A percentile compares a stretch with the other conserved stretches of the same genome.
These are phyloP conservation scores for Cajanus cajan DNA, from an alignment of 306 rosid species.

Conservation along the genomic window DNA sequence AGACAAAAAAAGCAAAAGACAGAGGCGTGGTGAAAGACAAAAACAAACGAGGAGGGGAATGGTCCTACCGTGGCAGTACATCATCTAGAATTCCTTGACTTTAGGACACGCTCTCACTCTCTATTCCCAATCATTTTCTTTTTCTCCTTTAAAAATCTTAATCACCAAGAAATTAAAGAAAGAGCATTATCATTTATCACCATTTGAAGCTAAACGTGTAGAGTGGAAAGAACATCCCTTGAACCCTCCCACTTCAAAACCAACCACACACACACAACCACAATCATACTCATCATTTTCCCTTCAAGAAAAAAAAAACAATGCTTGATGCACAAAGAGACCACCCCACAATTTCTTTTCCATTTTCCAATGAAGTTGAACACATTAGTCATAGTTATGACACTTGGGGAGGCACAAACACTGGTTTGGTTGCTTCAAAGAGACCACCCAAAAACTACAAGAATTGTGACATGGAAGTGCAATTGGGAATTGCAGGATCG, in stretches of 20 bases:
- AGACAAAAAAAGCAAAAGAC: background rate
- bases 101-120: conserved; percentile 4
- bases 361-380: conserved; percentile 10
- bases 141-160: conserved; percentile 30
- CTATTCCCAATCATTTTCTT: background rate
- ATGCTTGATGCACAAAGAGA: conserved; percentile 43
- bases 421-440: conserved; percentile 30
- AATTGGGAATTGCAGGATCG: background rate
- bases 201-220: background rate
- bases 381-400: background rate
- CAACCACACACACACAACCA: background rate
- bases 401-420: conserved; percentile 28
- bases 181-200: conserved; percentile 1
- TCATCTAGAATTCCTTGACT: conserved; percentile 53
- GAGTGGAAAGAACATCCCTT: conserved; percentile 29
- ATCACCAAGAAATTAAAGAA: conserved; percentile 40
- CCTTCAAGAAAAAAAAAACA: background rate
- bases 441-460: conserved; percentile 19
- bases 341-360: conserved; percentile 42
- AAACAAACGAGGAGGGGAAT: background rate
- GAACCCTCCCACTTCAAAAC: conserved; percentile 30
- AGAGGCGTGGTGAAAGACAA: background rate
- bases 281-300: background rate
- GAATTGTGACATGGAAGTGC: conserved; percentile 26
- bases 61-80: background rate